Percentiles rank a stretch among this genome's conserved stretches.
Conservation (phyloP, 257 asterid genomes). For the Solanum megistacrolobum region DNA sequence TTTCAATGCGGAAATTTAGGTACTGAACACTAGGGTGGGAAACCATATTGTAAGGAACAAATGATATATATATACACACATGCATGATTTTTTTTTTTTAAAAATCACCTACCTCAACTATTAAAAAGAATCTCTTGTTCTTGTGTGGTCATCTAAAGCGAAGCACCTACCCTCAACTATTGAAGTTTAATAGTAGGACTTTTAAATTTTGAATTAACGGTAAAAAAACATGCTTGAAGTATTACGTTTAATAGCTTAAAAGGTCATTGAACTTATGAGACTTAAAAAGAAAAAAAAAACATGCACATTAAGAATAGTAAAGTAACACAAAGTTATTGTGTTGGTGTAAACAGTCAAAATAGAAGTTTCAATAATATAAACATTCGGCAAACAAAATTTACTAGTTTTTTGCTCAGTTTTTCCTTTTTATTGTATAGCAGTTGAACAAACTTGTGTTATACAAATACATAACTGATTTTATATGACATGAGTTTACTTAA, state of each 20-base stretch:
- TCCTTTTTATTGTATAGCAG: background rate
- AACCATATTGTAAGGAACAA: too few relatives aligned
- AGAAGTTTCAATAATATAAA: background rate
- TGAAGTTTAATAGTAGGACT: too few relatives aligned
- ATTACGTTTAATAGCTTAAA: background rate
- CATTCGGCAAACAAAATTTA: background rate
- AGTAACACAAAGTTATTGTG: background rate
- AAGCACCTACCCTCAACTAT: too few relatives aligned
- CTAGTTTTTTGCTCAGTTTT: background rate
- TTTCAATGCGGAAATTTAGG: background rate
- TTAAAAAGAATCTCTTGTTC: too few relatives aligned
- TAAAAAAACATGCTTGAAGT: background rate
- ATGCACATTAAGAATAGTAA: background rate
- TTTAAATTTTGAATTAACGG: too few relatives aligned
- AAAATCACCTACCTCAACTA: too few relatives aligned
- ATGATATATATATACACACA: too few relatives aligned
- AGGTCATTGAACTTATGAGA: background rate
- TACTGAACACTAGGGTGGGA: too few relatives aligned
- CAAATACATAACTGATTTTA: background rate
- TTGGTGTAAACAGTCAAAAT: background rate
- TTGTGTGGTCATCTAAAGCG: too few relatives aligned
- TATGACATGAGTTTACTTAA: background rate
- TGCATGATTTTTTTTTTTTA: too few relatives aligned
- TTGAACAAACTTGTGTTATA: background rate
- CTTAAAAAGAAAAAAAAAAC: background rate